phyloP scores from a whole-genome alignment of 805 yeast genomes.

The Scheffersomyces lignosus region DNA sequence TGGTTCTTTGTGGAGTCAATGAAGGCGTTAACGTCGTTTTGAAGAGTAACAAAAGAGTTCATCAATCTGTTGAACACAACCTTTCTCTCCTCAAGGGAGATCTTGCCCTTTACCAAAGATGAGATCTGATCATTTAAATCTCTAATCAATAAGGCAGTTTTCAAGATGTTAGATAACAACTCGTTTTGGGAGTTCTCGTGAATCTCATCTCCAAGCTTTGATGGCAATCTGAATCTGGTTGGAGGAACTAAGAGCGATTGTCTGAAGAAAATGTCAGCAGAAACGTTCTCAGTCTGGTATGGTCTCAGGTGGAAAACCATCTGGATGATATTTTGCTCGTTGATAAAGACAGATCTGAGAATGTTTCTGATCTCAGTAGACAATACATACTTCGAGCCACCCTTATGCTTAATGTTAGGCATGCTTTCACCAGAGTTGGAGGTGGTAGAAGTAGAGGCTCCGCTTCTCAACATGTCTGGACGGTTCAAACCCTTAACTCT shows the following conservation, averaged over 20 bases:
- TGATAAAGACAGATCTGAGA: constrained; percentile 69
- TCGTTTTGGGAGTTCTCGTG: constrained; percentile 95
- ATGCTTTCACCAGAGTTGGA: constrained; percentile 24
- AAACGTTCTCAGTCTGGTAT: constrained; percentile 42
- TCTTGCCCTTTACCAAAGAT: constrained; percentile 51
- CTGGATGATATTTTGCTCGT: constrained; percentile 67
- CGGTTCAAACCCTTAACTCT: constrained; percentile 77
- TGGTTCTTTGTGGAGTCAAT: constrained; percentile 90
- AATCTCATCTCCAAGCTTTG: constrained; percentile 92
- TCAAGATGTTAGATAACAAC: constrained; percentile 73
- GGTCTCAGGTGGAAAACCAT: constrained; percentile 86
- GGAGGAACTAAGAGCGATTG: constrained; percentile 92
- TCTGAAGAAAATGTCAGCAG: constrained; percentile 85
- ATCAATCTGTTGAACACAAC: constrained; percentile 82
- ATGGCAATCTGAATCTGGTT: constrained; percentile 94
- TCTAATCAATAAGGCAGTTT: constrained; percentile 77
- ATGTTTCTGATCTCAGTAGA: constrained; percentile 85
- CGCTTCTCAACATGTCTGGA: constrained; percentile 62
- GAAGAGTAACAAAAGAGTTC: constrained; percentile 94
- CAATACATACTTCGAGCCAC: constrained; percentile 81
- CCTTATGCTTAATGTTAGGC: constrained; percentile 56
- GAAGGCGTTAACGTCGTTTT: constrained; percentile 91
- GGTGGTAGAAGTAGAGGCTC: constrained; percentile 7
- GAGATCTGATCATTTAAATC: constrained; percentile 86
- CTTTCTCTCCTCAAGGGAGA: constrained; percentile 64